Percentiles rank a stretch among this genome's conserved stretches.
phyloP scores from a whole-genome alignment of 495 filamentous ascomycete genomes.

The Poronia punctata region DNA sequence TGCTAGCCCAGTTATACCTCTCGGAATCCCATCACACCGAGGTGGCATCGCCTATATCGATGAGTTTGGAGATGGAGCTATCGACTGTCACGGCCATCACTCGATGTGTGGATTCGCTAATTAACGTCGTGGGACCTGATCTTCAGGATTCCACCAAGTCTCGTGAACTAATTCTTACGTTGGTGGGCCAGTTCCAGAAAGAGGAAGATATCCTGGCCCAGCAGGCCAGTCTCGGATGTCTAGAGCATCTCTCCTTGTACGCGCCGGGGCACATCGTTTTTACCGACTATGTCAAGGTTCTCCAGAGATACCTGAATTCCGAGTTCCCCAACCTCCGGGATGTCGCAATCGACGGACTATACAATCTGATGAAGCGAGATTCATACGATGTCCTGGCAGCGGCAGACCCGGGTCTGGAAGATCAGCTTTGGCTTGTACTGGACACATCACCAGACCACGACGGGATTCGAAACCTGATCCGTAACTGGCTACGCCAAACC shows the following conservation, averaged over 20 bases:
- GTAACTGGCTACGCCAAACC: slow-evolving; percentile 88
- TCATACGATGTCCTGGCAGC: slow-evolving; percentile 68
- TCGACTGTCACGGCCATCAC: slow-evolving; percentile 76
- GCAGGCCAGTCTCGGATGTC: slow-evolving; percentile 69
- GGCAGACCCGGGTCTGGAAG: slow-evolving; percentile 71
- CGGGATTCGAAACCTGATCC: slow-evolving; percentile 72
- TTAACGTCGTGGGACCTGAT: slow-evolving; percentile 94
- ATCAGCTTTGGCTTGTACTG: slow-evolving; percentile 84
- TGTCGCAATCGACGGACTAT: slow-evolving; percentile 79
- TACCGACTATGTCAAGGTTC: slow-evolving; percentile 66
- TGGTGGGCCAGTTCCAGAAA: slow-evolving; percentile 73
- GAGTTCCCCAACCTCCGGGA: slow-evolving; percentile 59
- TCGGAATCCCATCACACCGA: slow-evolving; percentile 87
- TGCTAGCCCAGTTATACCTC: slow-evolving; percentile 87
- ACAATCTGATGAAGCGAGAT: slow-evolving; percentile 91
- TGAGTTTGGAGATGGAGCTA: slow-evolving; percentile 79
- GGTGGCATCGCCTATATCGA: slow-evolving; percentile 65
- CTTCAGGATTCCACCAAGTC: slow-evolving; percentile 90
- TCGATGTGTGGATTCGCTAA: slow-evolving; percentile 84
- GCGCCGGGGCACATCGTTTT: slow-evolving; percentile 83
- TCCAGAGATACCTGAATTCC: slow-evolving; percentile 72
- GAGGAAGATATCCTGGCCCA: slow-evolving; percentile 70
- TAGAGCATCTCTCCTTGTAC: slow-evolving; percentile 90
- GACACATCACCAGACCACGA: slow-evolving; percentile 68
- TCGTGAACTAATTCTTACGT: slow-evolving; percentile 79